Evolutionary conservation across 306 rosid genomes (phyloP).

Genomic region (Quercus robur): DNA sequence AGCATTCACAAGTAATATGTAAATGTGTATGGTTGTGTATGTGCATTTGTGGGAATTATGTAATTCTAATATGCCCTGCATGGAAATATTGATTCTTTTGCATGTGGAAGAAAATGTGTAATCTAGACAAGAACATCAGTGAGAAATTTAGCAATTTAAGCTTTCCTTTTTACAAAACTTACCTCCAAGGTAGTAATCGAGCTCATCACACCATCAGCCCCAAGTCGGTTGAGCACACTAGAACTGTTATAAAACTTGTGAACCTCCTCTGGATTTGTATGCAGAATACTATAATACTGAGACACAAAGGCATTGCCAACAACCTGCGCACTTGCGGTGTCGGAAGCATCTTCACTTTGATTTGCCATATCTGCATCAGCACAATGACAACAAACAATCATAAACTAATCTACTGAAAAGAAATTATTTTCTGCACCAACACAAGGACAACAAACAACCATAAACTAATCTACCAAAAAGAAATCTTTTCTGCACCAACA

Average conservation of each 20-base stretch:
- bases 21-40: neutral
- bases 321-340: constrained; percentile 24
- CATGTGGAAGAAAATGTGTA: neutral
- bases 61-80: neutral
- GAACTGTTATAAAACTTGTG: constrained; percentile 45
- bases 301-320: constrained; percentile 59
- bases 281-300: constrained; percentile 46
- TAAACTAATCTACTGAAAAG: neutral
- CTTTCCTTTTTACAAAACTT: constrained; percentile 8
- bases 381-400: neutral
- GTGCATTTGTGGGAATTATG: neutral
- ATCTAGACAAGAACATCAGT: neutral
- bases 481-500: neutral
- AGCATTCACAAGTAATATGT: no score
- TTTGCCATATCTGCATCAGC: constrained; percentile 51
- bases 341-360: constrained; percentile 27
- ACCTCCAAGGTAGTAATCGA: constrained; percentile 39
- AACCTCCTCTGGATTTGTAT: constrained; percentile 27
- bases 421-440: no score
- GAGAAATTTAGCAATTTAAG: neutral
- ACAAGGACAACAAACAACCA: no score
- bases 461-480: no score
- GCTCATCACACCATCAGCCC: constrained; percentile 43
- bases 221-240: constrained; percentile 59
- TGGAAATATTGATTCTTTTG: neutral